Conservation (phyloP, 1,284 basidiomycete species). For the Mrakiaceae sp. region DNA sequence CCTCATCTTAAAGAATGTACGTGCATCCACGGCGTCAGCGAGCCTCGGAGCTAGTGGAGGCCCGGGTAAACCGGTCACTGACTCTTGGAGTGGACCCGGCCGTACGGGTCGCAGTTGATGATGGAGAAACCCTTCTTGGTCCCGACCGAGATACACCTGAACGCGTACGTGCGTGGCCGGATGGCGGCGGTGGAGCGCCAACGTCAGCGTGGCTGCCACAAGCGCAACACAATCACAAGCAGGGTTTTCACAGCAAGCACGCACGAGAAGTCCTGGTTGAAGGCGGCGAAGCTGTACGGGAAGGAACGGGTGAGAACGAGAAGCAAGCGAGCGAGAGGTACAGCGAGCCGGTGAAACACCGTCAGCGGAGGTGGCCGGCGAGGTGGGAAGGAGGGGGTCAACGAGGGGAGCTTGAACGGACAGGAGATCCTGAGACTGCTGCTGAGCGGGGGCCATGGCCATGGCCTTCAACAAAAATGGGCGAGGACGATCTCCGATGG, state of each 20-base stretch:
- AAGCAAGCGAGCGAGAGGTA: too few relatives aligned
- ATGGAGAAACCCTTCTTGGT: slow-evolving; percentile 94
- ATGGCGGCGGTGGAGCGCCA: neutral
- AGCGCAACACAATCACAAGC: neutral
- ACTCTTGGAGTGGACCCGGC: slow-evolving; percentile 90
- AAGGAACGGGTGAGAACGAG: neutral
- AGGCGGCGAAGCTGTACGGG: slow-evolving; percentile 51
- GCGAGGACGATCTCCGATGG: too few relatives aligned
- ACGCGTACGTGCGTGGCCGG: neutral
- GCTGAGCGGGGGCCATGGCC: too few relatives aligned
- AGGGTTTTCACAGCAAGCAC: slow-evolving; percentile 25
- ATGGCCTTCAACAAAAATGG: too few relatives aligned
- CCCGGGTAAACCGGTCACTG: slow-evolving; percentile 30
- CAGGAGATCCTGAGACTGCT: too few relatives aligned
- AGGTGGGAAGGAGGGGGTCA: too few relatives aligned
- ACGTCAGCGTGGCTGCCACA: slow-evolving; percentile 6
- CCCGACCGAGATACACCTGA: slow-evolving; percentile 82
- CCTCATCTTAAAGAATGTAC: slow-evolving; percentile 51
- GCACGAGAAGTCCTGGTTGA: slow-evolving; percentile 78
- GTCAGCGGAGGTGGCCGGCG: too few relatives aligned
- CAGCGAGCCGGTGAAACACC: too few relatives aligned
- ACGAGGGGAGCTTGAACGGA: too few relatives aligned
- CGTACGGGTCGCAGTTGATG: slow-evolving; percentile 96
- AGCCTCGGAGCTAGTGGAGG: neutral
- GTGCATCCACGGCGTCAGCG: neutral